phyloP scores from a whole-genome alignment of 2,329 filamentous ascomycete species.

The Trichophyton benhamiae region DNA sequence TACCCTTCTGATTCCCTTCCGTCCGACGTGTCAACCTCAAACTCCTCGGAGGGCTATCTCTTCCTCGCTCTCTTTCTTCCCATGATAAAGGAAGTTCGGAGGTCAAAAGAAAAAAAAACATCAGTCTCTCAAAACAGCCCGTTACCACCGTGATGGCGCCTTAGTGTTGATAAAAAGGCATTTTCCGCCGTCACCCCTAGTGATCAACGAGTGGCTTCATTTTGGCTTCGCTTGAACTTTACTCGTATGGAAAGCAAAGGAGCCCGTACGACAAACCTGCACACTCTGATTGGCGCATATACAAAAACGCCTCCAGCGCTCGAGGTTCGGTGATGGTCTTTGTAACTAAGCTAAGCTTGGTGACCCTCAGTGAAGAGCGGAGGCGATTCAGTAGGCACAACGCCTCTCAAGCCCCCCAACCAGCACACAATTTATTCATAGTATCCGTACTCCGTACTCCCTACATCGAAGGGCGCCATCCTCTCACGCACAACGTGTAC shows the following conservation, averaged over 20 bases:
- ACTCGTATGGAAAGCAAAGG: background rate
- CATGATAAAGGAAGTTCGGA: background rate
- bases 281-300: background rate
- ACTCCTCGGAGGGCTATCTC: background rate
- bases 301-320: background rate
- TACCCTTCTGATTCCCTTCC: background rate
- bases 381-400: background rate
- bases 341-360: background rate
- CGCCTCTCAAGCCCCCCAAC: background rate
- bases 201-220: background rate
- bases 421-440: too few relatives aligned
- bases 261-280: too few relatives aligned
- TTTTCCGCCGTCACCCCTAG: background rate
- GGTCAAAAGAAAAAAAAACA: background rate
- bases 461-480: background rate
- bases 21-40: background rate
- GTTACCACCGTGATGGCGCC: background rate
- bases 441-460: too few relatives aligned
- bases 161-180: background rate
- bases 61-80: background rate
- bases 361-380: background rate
- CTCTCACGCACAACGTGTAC: background rate
- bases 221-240: background rate
- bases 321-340: background rate
- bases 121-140: background rate